Percentiles rank a stretch among this genome's conserved stretches.
Conservation (phyloP, 805 yeast species). For the Jamesozyma piceae region DNA sequence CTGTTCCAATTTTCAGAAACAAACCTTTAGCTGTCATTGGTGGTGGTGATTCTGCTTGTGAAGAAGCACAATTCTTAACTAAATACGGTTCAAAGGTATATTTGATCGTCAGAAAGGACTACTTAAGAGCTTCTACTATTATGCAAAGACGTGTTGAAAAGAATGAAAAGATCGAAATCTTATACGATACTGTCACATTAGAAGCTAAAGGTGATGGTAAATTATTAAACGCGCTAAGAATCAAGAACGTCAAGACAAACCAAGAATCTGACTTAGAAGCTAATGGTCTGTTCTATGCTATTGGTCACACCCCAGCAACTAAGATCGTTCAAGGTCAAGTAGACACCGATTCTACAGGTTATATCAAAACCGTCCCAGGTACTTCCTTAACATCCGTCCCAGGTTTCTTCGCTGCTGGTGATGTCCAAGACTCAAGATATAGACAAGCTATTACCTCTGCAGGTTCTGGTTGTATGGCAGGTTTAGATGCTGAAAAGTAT, state of each 20-base stretch:
- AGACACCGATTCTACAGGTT: constrained; percentile 80
- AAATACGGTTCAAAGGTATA: constrained; percentile 95
- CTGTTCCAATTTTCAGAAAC: constrained; percentile 96
- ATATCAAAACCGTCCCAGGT: constrained; percentile 84
- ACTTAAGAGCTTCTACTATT: constrained; percentile 86
- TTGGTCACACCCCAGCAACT: constrained; percentile 97
- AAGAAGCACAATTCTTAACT: constrained; percentile 93
- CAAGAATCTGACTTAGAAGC: constrained; percentile 62
- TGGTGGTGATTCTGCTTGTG: constrained; percentile 99
- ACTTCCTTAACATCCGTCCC: constrained; percentile 72
- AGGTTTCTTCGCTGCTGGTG: constrained; percentile 98
- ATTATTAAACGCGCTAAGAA: constrained; percentile 52
- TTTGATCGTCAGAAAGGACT: constrained; percentile 88
- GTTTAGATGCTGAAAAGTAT: constrained; percentile 84
- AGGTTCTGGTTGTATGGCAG: constrained; percentile 99
- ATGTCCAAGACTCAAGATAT: constrained; percentile 92
- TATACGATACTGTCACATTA: constrained; percentile 74
- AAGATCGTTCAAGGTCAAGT: constrained; percentile 65
- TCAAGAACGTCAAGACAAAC: constrained; percentile 65
- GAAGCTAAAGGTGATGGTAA: constrained; percentile 95
- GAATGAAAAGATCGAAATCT: constrained; percentile 82
- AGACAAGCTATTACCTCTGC: constrained; percentile 99
- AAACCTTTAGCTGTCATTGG: constrained; percentile 96
- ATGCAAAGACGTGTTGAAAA: constrained; percentile 88
- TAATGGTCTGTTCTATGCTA: constrained; percentile 93